Evolutionary conservation across 2,329 filamentous ascomycete genomes (phyloP).

Genomic region (Dothideomycetes sp.): DNA sequence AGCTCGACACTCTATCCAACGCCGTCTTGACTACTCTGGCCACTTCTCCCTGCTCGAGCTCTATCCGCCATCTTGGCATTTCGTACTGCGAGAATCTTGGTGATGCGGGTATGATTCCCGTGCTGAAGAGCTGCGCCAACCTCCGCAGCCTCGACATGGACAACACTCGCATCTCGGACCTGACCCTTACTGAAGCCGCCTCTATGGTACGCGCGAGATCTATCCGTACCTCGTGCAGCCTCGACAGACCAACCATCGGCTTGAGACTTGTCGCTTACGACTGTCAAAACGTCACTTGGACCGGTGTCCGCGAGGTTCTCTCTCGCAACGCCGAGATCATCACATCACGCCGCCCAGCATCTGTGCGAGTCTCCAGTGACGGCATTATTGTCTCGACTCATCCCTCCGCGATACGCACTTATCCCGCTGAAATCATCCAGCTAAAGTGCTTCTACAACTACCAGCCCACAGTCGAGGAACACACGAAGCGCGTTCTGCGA

Average conservation of each 20-base stretch:
- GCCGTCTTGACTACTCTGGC: conserved; percentile 62
- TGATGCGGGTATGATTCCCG: conserved; percentile 71
- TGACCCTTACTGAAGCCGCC: conserved; percentile 75
- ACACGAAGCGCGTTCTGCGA: conserved; percentile 71
- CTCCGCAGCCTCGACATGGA: conserved; percentile 74
- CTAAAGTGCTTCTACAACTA: conserved; percentile 93
- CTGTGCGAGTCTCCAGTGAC: conserved; percentile 1
- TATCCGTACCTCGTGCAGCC: conserved; percentile 27
- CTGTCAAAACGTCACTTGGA: conserved; percentile 86
- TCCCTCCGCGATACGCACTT: conserved; percentile 28
- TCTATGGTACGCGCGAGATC: conserved; percentile 55
- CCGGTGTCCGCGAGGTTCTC: conserved; percentile 75
- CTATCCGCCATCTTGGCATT: conserved; percentile 70
- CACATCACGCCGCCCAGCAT: conserved; percentile 13
- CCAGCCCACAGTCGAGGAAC: conserved; percentile 90
- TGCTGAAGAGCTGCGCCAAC: conserved; percentile 63
- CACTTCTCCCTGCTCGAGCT: conserved; percentile 60
- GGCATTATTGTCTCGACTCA: not conserved
- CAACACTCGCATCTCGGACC: conserved; percentile 82
- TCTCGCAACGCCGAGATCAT: conserved; percentile 70
- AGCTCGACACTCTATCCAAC: conserved; percentile 69
- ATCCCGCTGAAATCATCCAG: conserved; percentile 67
- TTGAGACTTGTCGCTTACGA: conserved; percentile 79
- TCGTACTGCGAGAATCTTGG: conserved; percentile 82
- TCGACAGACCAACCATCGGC: conserved; percentile 38